phyloP scores from a whole-genome alignment of 176 grass and related monocot species.

The Canna indica region DNA sequence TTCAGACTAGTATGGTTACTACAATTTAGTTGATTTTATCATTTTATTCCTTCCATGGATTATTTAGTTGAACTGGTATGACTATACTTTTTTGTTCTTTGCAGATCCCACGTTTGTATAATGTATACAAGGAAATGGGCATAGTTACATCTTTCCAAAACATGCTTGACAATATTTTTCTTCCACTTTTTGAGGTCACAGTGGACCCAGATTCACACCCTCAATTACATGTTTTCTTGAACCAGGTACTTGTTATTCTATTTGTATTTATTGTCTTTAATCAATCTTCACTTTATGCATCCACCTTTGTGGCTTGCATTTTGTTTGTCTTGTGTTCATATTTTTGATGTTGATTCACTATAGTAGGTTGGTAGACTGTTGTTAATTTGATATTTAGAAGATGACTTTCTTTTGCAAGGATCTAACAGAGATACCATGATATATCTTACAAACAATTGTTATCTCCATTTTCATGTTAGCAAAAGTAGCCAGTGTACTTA shows the following conservation, averaged over 20 bases:
- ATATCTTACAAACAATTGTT: background rate
- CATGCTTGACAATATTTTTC: conserved; percentile 90
- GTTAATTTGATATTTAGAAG: background rate
- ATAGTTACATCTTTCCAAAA: conserved; percentile 93
- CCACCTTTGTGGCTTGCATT: background rate
- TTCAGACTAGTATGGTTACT: background rate
- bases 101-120: conserved; percentile 91
- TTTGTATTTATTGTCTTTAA: conserved; percentile 9
- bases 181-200: conserved; percentile 89
- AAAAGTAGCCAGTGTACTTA: background rate
- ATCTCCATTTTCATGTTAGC: background rate
- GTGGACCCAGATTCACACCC: conserved; percentile 80
- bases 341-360: background rate
- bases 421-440: background rate
- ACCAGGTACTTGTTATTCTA: conserved; percentile 42
- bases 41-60: background rate
- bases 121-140: conserved; percentile 90
- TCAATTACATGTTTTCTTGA: conserved; percentile 81
- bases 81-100: conserved; percentile 13
- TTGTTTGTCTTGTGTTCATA: background rate
- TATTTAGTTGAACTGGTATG: background rate
- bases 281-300: conserved; percentile 12
- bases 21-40: background rate
- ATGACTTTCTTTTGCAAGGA: background rate
- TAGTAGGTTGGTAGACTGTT: background rate